A percentile compares a stretch with the other conserved stretches of the same genome.
These are phyloP conservation scores for Aspergillus sclerotioniger DNA, from an alignment of 495 filamentous ascomycete genomes.

Conservation along the genomic window DNA sequence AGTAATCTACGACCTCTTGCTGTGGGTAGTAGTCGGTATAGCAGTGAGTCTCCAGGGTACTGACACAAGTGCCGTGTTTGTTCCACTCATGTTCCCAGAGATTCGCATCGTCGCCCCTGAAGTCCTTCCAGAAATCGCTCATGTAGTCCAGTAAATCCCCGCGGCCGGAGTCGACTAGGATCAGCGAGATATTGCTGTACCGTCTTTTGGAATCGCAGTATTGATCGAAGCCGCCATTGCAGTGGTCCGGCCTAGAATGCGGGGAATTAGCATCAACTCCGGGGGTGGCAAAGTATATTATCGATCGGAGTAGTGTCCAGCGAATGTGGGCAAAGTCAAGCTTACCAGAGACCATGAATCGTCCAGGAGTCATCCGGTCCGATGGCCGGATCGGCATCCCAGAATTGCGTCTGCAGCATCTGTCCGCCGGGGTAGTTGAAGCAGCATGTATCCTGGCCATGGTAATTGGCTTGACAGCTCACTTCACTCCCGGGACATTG, in stretches of 20 bases:
- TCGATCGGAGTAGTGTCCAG: not conserved
- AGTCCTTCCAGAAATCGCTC: slow-evolving; percentile 75
- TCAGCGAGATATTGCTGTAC: slow-evolving; percentile 69
- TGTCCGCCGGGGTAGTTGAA: slow-evolving; percentile 80
- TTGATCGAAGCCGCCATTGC: slow-evolving; percentile 74
- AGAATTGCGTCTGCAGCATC: slow-evolving; percentile 82
- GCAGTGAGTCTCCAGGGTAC: slow-evolving; percentile 66
- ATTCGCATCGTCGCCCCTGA: slow-evolving; percentile 59
- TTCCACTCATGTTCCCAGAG: slow-evolving; percentile 88
- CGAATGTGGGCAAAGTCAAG: not conserved
- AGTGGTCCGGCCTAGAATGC: slow-evolving; percentile 68
- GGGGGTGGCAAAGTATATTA: not conserved
- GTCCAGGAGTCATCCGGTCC: slow-evolving; percentile 80
- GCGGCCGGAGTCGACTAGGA: slow-evolving; percentile 61
- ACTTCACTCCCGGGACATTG: slow-evolving; percentile 52
- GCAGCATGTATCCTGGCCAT: slow-evolving; percentile 68
- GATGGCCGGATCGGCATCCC: slow-evolving; percentile 70
- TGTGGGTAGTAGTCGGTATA: slow-evolving; percentile 64
- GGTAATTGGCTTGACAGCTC: slow-evolving; percentile 57
- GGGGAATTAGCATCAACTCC: not conserved
- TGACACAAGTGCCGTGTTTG: slow-evolving; percentile 71
- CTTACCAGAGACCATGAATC: slow-evolving; percentile 78
- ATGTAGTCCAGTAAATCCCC: slow-evolving; percentile 67
- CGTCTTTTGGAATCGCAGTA: slow-evolving; percentile 66
- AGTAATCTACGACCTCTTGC: slow-evolving; percentile 61